Evolutionary conservation across 768 basidiomycete species (phyloP), one percentile per base, ranked within the genome.

Genomic region (Tulasnella sp.): DNA sequence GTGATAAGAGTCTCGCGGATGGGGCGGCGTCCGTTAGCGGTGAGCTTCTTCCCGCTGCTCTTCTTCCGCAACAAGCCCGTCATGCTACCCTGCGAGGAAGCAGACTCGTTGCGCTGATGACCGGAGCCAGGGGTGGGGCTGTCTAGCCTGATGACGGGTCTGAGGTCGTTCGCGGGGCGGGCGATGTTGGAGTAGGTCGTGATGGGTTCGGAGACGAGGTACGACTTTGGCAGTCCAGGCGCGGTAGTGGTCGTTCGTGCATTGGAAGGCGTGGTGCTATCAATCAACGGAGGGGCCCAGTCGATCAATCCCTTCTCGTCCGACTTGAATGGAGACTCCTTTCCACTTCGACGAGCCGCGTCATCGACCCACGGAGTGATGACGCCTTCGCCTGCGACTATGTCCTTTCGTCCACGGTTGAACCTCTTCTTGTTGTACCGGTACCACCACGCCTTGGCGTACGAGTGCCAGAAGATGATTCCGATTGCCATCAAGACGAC

Each of bases 401-500:
- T 34, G 12, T 75, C 89, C 87, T 84, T 91, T 90, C 83, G 90
- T 89, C 75, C 84, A 85, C 83, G 88, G 86, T 88, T 90, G 93
- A 85, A 88, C 82, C 87, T 86, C 79, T 87, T 88, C 83, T 86
- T 87, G 81, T 88, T 87, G 48, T 85, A 86, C 84, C 46, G 41
- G n/a, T 91, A 90, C 41, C 90, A 80, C 85, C 86, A 87, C 11
- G 84, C 84, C 60, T 86, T 88, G 40, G 89, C 91, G 84, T 90
- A 92, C 4, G 93, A 89, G 84, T 94, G 90, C 93, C 93, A 95
- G 75, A 93, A 87, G 64, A 96, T 87, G 83, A 95, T 86, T 80
- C 84, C 84, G 41, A 95, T 84, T 20, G 90, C 97, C 90, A 97
- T 93, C 80, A 97, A 83, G 41, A 96, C 92, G 72, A 98, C 94